phyloP scores from a whole-genome alignment of 768 basidiomycete species.

The Hirschioporus abietinus region DNA sequence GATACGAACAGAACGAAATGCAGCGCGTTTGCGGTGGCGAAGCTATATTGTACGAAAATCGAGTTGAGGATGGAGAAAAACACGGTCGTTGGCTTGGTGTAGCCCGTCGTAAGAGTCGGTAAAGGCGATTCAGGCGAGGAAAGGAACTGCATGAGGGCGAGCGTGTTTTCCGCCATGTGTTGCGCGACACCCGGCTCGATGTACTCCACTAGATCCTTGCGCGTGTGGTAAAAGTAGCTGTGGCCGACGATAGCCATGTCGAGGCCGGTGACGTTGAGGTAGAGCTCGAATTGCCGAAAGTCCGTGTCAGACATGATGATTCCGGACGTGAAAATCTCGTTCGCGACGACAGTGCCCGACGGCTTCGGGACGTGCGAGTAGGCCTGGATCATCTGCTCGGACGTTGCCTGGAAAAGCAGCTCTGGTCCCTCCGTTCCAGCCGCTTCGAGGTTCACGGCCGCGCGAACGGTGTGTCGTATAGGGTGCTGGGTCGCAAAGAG shows the following conservation, averaged over 20 bases:
- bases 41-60: slow-evolving; percentile 67
- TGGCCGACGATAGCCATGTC: slow-evolving; percentile 95
- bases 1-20: slow-evolving; percentile 31
- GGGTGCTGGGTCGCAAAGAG: slow-evolving; percentile 89
- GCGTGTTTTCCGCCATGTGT: slow-evolving; percentile 86
- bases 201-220: slow-evolving; percentile 81
- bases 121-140: slow-evolving; percentile 66
- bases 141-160: slow-evolving; percentile 72
- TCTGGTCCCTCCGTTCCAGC: slow-evolving; percentile 86
- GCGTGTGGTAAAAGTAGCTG: slow-evolving; percentile 92
- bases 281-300: slow-evolving; percentile 89
- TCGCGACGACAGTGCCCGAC: slow-evolving; percentile 83
- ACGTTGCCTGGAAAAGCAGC: slow-evolving; percentile 93
- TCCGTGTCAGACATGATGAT: slow-evolving; percentile 91
- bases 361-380: slow-evolving; percentile 88
- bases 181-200: slow-evolving; percentile 77
- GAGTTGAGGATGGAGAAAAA: slow-evolving; percentile 70
- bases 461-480: slow-evolving; percentile 64
- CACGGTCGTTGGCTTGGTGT: slow-evolving; percentile 55
- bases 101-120: slow-evolving; percentile 51
- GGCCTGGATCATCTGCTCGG: slow-evolving; percentile 89
- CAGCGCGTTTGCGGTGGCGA: slow-evolving; percentile 58
- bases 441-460: slow-evolving; percentile 89
- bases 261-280: slow-evolving; percentile 84
- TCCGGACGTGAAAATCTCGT: slow-evolving; percentile 90